These are phyloP conservation scores for Apiotrichum brassicae DNA, from an alignment of 1,284 basidiomycete species.

Conservation along the genomic window DNA sequence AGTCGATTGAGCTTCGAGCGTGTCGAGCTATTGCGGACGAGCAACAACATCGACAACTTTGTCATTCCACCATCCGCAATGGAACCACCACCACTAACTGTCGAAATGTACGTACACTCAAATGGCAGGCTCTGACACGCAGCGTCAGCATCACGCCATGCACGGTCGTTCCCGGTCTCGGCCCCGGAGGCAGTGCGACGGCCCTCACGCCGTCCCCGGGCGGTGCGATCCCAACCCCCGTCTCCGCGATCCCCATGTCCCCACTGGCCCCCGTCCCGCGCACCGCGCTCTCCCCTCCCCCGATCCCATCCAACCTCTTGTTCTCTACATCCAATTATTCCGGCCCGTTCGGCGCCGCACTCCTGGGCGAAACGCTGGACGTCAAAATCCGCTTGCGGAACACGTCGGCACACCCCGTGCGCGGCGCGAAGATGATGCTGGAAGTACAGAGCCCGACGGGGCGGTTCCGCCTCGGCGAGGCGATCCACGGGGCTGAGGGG, in stretches of 20 bases:
- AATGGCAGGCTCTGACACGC: not conserved
- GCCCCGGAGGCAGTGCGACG: not conserved
- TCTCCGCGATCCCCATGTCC: constrained; percentile 11
- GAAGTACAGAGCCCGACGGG: constrained; percentile 36
- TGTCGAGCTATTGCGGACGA: too few relatives aligned
- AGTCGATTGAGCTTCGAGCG: too few relatives aligned
- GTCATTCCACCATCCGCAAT: constrained; percentile 5
- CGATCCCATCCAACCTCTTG: constrained; percentile 21
- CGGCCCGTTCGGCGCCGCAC: constrained; percentile 29
- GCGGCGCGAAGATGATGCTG: constrained; percentile 40
- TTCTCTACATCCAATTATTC: constrained; percentile 38
- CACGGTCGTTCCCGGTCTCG: constrained; percentile 15
- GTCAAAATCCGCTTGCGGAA: constrained; percentile 29
- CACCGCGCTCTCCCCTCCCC: too few relatives aligned
- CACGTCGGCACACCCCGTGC: constrained; percentile 19
- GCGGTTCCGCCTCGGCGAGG: constrained; percentile 36
- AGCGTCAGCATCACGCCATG: not conserved
- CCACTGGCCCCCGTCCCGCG: too few relatives aligned
- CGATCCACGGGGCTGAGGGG: constrained; percentile 23
- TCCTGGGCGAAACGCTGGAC: constrained; percentile 32
- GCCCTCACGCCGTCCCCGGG: too few relatives aligned
- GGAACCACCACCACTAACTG: constrained; percentile 25
- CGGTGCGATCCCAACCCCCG: not conserved
- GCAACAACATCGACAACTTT: too few relatives aligned
- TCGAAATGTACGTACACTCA: constrained; percentile 21